phyloP scores from a whole-genome alignment of 2,329 filamentous ascomycete genomes.

The Venturia aucupariae region DNA sequence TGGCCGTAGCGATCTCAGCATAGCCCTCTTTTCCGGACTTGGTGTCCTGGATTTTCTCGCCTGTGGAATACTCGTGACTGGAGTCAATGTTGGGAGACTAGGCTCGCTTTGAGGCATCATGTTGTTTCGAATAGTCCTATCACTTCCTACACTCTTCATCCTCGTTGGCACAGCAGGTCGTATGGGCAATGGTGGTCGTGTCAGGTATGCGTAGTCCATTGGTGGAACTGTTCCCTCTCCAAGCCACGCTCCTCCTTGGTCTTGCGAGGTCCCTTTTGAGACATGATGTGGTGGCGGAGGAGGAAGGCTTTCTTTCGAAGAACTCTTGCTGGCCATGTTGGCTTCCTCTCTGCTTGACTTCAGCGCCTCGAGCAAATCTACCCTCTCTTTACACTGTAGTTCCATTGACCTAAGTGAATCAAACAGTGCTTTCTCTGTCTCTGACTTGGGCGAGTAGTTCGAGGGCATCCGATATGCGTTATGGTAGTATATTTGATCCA shows the following conservation, averaged over 20 bases:
- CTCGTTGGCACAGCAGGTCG: conserved; percentile 38
- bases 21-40: conserved; percentile 49
- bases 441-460: conserved; percentile 60
- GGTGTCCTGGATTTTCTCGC: conserved; percentile 43
- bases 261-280: conserved; percentile 11
- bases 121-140: neutral
- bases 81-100: conserved; percentile 25
- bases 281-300: neutral
- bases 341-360: conserved; percentile 53
- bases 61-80: conserved; percentile 26
- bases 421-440: conserved; percentile 74
- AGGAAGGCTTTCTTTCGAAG: conserved; percentile 15
- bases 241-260: conserved; percentile 49
- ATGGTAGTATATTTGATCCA: conserved; percentile 82
- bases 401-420: conserved; percentile 78
- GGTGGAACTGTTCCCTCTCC: conserved; percentile 75
- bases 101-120: conserved; percentile 17
- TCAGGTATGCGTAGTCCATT: conserved; percentile 70
- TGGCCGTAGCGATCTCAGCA: conserved; percentile 47
- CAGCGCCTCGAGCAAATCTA: conserved; percentile 78
- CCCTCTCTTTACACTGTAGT: conserved; percentile 84
- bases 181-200: conserved; percentile 55
- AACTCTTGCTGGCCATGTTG: conserved; percentile 16
- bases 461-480: conserved; percentile 65
- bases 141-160: conserved; percentile 19